These are phyloP conservation scores for Podospora pseudopauciseta DNA, from an alignment of 495 filamentous ascomycete species.

Conservation along the genomic window DNA sequence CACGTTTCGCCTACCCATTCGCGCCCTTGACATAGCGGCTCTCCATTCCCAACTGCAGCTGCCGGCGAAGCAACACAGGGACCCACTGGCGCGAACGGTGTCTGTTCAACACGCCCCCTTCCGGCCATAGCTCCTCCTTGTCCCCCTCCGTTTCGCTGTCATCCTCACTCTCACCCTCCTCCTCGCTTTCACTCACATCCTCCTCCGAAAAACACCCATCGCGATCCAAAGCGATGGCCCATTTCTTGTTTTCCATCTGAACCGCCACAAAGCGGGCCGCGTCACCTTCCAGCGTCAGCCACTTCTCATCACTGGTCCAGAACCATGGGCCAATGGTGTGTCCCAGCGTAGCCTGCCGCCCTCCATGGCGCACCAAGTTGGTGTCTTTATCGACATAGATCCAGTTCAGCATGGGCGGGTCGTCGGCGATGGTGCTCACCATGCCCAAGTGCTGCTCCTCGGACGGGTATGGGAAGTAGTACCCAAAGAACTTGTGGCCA, in stretches of 20 bases:
- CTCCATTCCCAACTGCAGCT: constrained; percentile 38
- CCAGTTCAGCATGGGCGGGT: constrained; percentile 63
- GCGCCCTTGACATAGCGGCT: constrained; percentile 38
- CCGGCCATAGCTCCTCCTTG: constrained; percentile 21
- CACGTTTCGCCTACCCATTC: constrained; percentile 30
- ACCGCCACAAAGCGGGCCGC: constrained; percentile 41
- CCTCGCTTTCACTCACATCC: constrained; percentile 25
- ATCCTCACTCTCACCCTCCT: constrained; percentile 12
- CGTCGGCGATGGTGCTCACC: constrained; percentile 55
- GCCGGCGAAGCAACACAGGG: constrained; percentile 30
- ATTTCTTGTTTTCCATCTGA: constrained; percentile 41
- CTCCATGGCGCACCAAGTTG: constrained; percentile 52
- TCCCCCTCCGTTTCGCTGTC: constrained; percentile 28
- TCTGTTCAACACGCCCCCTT: background rate
- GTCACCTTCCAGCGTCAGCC: constrained; percentile 49
- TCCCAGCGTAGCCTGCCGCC: constrained; percentile 42
- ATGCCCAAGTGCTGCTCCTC: constrained; percentile 54
- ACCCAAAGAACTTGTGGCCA: constrained; percentile 57
- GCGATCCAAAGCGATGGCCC: constrained; percentile 45
- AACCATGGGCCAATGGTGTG: constrained; percentile 56
- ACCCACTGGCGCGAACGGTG: constrained; percentile 23
- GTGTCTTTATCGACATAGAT: constrained; percentile 59
- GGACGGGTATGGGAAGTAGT: constrained; percentile 57
- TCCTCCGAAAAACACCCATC: constrained; percentile 32
- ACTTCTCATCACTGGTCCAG: constrained; percentile 52